Evolutionary conservation across 176 grass and related monocot genomes (phyloP), one percentile per base, ranked within the genome.

Genomic region (Cenchrus purpureus): DNA sequence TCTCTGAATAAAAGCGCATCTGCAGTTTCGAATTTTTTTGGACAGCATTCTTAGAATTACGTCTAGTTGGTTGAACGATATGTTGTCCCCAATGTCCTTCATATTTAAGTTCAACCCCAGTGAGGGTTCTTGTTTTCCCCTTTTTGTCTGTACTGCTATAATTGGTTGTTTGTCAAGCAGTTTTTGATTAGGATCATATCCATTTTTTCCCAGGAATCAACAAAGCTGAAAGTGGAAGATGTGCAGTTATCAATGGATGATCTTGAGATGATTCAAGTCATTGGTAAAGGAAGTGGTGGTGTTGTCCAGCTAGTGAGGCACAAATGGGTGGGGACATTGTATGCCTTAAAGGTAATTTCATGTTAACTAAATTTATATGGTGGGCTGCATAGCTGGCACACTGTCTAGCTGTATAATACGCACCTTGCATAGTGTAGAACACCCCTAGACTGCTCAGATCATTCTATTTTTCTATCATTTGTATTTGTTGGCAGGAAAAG

Each of bases 281-380:
- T 96, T 65, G 97, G 97, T 57, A 99, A 94, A 91, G 97, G 97
- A 74, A 99, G 97, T 72, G 97, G 97, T 60, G 97, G 97, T 43
- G 74, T 94, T 52, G 97, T 99, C 71, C 97, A 99, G 73, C 84
- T 99, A 32, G 97, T 99, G 71, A 90, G 68, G 67, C 97, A 99
- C 75, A 99, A 99, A 88, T 94, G 93, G 97, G 87, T 90, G 51
- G 91, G 90, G 45, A 99, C 90, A 85, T 86, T 92, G 46, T 99
- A 86, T 86, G 97, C 97, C 28, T 84, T 99, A 71, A 99, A 99
- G 93, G 97, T 99, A 94, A 46, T 62, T 64, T 31, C 58, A 13
- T 15, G 16, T 46, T 65, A 46, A 37, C 10, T 50, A 57, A 53
- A 29, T 81, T 80, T 25, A 28, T 43, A 52, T 87, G 31, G 25